Base-by-base conservation (phyloP, 768 basidiomycete species). In the Cystofilobasidium capitatum region DNA sequence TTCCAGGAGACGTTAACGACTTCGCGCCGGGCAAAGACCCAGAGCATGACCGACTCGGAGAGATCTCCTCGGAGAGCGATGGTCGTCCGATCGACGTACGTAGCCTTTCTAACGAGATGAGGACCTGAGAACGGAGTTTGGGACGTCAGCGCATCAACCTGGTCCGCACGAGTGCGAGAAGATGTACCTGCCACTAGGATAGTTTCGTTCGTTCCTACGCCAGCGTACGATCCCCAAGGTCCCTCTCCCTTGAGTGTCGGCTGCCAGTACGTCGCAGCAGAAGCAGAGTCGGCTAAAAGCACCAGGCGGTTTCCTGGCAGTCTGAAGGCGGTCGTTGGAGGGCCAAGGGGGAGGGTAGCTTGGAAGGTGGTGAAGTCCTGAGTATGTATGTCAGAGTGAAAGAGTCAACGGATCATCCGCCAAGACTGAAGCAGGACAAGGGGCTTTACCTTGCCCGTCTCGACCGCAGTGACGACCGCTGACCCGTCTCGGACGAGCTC, bases 211-310 rank as follows among this genome's bases (percentile, higher is more conserved):
- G 86, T 84, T 26, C 88, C 88, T 14, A 61, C n/a, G n/a, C 26
- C 29, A 29, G 26, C 20, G 33, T 13, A 58, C n/a, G 13, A 9
- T 7, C 51, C 36, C 24, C 47, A n/a, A 9, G 69, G 66, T 16
- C 81, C 78, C 35, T 80, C 77, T 4, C 73, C 75, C 6, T 14
- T 24, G 49, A 90, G 79, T 22, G 83, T 81, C 1, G 90, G 90
- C 6, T 86, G 80, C 85, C 87, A 91, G 79, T 89, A 88, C 0
- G 85, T 86, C 36, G 81, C 82, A 3, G 86, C 85, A 0, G 86
- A 86, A 17, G 73, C 77, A 0, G 84, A 80, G 72, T 90, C 88
- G 9, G 83, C 82, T 72, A 80, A 89, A 16, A 90, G 77, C 33
- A 91, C 76, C 24, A 89, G 82, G 79, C 0, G 86, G 85, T 70